A percentile compares a stretch with the other conserved stretches of the same genome.
Conservation (phyloP, 306 rosid species). For the Cicer arietinum region DNA sequence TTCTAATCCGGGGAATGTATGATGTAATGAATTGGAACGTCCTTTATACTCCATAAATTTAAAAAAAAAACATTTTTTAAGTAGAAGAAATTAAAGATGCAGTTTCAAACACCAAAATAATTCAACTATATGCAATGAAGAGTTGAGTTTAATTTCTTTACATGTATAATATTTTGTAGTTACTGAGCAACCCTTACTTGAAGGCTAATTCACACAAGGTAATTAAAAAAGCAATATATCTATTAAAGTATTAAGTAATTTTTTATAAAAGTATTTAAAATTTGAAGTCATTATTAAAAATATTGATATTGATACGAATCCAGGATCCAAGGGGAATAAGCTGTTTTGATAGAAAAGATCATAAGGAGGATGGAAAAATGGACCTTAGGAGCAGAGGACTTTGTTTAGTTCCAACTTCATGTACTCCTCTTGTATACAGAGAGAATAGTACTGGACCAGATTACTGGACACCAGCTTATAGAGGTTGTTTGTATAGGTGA, state of each 20-base stretch:
- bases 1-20: too few relatives aligned
- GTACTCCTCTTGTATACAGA: constrained; percentile 75
- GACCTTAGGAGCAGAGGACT: constrained; percentile 86
- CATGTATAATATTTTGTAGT: constrained; percentile 49
- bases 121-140: constrained; percentile 9
- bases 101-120: background rate
- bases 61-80: too few relatives aligned
- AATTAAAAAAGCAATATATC: background rate
- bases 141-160: constrained; percentile 5
- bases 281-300: background rate
- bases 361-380: constrained; percentile 53
- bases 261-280: too few relatives aligned
- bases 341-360: constrained; percentile 64
- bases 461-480: constrained; percentile 86
- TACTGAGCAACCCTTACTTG: constrained; percentile 79
- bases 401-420: constrained; percentile 86
- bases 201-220: constrained; percentile 78
- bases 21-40: too few relatives aligned
- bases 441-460: constrained; percentile 79
- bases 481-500: constrained; percentile 89
- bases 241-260: background rate
- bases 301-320: background rate
- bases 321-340: constrained; percentile 74
- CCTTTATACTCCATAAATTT: too few relatives aligned
- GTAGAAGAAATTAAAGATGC: background rate